Conservation (phyloP, 768 basidiomycete species). For the Porpolomopsis calyptriformis region DNA sequence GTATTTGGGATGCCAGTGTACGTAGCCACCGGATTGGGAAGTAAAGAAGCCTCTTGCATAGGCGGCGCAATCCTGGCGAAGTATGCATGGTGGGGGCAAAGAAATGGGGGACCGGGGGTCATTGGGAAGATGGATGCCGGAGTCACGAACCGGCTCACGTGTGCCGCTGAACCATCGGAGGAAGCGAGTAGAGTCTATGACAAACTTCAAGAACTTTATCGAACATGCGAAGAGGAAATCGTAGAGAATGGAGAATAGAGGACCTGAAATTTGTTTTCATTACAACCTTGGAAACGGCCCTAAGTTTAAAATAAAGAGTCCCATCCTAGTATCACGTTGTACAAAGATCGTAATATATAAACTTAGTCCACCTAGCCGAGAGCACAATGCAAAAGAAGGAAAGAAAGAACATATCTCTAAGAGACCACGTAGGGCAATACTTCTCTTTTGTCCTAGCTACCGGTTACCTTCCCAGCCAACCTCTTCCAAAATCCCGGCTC, state of each 20-base stretch:
- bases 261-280: too few relatives aligned
- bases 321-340: too few relatives aligned
- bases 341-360: too few relatives aligned
- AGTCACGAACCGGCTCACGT: conserved; percentile 41
- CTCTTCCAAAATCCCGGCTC: conserved; percentile 2
- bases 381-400: too few relatives aligned
- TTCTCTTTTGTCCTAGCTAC: neutral
- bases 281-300: too few relatives aligned
- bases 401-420: too few relatives aligned
- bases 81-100: conserved; percentile 58
- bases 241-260: conserved; percentile 13
- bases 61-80: conserved; percentile 66
- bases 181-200: conserved; percentile 42
- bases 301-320: too few relatives aligned
- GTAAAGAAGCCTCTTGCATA: conserved; percentile 61
- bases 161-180: conserved; percentile 48
- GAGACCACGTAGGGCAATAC: too few relatives aligned
- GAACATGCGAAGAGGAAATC: conserved; percentile 45
- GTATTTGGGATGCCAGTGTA: conserved; percentile 71
- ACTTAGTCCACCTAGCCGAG: too few relatives aligned
- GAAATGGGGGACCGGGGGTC: conserved; percentile 18
- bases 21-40: conserved; percentile 36
- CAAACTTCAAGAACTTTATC: conserved; percentile 40
- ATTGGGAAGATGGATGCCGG: conserved; percentile 49
- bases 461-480: neutral